Evolutionary conservation across 331 rosid species (phyloP).

Genomic region (Quercus tomentella): DNA sequence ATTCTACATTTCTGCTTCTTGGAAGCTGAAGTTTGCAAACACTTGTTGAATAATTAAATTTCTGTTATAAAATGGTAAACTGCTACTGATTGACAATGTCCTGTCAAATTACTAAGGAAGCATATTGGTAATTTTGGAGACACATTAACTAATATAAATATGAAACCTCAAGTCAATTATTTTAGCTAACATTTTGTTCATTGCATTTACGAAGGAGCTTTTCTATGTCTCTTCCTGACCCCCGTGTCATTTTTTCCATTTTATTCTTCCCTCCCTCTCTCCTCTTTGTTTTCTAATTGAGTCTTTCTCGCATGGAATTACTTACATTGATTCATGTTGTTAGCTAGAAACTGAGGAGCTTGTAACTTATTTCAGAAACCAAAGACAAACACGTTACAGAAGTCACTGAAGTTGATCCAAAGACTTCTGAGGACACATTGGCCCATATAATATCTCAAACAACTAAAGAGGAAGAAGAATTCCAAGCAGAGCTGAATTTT

Average conservation of each 20-base stretch:
- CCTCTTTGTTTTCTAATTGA: neutral
- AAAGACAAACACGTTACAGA: constrained; percentile 16
- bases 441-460: constrained; percentile 36
- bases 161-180: neutral
- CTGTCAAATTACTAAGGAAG: neutral
- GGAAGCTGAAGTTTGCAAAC: neutral
- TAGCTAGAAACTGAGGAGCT: constrained; percentile 18
- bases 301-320: neutral
- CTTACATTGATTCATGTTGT: neutral
- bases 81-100: neutral
- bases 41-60: neutral
- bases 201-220: neutral
- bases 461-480: constrained; percentile 49
- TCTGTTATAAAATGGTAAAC: neutral
- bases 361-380: constrained; percentile 32
- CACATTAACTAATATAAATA: neutral
- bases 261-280: neutral
- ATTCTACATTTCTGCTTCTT: neutral
- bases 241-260: neutral
- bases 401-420: constrained; percentile 32
- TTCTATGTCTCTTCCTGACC: neutral
- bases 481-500: constrained; percentile 38
- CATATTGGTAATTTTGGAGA: neutral
- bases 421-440: constrained; percentile 45
- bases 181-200: neutral